Evolutionary conservation across 2,329 filamentous ascomycete species (phyloP), one percentile per base, ranked within the genome.

Genomic region (Albophoma yamanashiensis): DNA sequence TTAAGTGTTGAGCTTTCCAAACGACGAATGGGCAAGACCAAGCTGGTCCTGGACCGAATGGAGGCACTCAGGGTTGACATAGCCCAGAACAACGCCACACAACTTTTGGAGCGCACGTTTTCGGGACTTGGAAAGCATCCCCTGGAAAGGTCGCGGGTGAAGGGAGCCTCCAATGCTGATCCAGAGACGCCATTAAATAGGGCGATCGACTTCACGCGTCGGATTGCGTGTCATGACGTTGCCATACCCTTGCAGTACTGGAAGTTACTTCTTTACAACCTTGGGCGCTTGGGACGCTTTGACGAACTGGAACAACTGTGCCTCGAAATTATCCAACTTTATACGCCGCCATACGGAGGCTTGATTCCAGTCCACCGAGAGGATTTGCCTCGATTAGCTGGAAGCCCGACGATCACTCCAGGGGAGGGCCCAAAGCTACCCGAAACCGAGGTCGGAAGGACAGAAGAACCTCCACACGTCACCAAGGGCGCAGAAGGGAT

Each of bases 281-380:
- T 82, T 3, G 75, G 78, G 2, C 75, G 76, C 1, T 67, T 73
- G n/a, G 72, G 74, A 14, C 75, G 74, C 17, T 67, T 82, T 14
- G 67, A 73, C 2, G 76, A 80, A n/a, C 65, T 83, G 3, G 75
- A 79, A 57, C 72, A 72, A 43, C 61, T 82, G 2, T 73, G 73
- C 15, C 63, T 78, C 17, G 74, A 79, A 55, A 66, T 83, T 56
- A 69, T 78, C 12, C 67, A 75, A 22, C 62, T 76, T 47, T 77
- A 79, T 63, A 64, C 65, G 31, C 66, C 65, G 59, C 66, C 61
- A n/a, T 53, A 64, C 7, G 61, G 65, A 45, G 69, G 68, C 59
- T 66, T 78, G 43, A 69, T 81, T 40, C 76, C 76, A 0, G 70
- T 82, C 36, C 76, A 82, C 59, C 65, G 69, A 5, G 65, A 68